phyloP scores from a whole-genome alignment of 2,329 filamentous ascomycete genomes.

The Ophiobolus disseminans region DNA sequence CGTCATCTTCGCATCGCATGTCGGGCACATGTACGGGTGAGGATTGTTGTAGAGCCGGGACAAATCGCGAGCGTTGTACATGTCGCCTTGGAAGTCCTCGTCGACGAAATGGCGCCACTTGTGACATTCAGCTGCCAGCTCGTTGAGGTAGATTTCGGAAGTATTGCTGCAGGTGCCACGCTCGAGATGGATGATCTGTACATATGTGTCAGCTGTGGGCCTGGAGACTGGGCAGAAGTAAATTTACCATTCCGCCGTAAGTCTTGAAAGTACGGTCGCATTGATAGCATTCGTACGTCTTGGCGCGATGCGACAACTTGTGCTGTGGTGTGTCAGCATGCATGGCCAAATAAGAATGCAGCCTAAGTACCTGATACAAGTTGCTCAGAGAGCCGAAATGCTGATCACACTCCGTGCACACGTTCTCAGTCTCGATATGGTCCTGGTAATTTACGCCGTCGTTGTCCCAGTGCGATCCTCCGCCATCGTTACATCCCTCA shows the following conservation, averaged over 20 bases:
- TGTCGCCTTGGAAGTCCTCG: constrained; percentile 13
- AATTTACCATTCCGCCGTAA: constrained; percentile 22
- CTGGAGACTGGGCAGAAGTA: background rate
- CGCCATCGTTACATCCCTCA: constrained; percentile 10
- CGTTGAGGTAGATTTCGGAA: constrained; percentile 13
- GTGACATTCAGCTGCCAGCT: constrained; percentile 18
- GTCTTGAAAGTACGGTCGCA: constrained; percentile 20
- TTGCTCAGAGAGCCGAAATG: constrained; percentile 9
- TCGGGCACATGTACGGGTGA: constrained; percentile 8
- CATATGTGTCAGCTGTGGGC: background rate
- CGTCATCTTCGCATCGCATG: constrained; percentile 1
- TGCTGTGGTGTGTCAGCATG: constrained; percentile 7
- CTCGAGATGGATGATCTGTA: constrained; percentile 21
- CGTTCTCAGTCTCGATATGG: constrained; percentile 8
- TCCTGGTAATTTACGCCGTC: constrained; percentile 4
- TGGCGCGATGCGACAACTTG: constrained; percentile 2
- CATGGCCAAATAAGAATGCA: background rate
- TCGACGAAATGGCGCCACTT: constrained; percentile 20
- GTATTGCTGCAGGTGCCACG: constrained; percentile 9
- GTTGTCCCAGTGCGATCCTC: constrained; percentile 1
- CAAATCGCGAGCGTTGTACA: constrained; percentile 1
- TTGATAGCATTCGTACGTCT: constrained; percentile 13
- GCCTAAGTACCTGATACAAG: constrained; percentile 8
- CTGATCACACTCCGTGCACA: constrained; percentile 8
- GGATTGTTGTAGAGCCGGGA: background rate